These are phyloP conservation scores for Erythrophleum ivorense DNA, from an alignment of 331 rosid species.

Conservation along the genomic window DNA sequence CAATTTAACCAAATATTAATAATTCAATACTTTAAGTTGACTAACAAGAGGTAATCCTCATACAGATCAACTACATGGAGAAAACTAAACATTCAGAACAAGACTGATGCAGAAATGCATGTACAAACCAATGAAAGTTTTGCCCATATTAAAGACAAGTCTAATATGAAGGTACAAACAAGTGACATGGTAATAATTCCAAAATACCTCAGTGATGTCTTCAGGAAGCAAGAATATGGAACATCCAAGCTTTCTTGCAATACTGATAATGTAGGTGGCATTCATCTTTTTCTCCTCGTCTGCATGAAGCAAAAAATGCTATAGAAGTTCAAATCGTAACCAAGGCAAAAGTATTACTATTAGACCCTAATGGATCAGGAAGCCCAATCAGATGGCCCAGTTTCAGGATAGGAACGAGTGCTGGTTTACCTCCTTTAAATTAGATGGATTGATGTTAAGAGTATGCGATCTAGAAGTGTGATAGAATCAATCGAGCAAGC, in stretches of 20 bases:
- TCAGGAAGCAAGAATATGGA: conserved; percentile 96
- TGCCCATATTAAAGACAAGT: neutral
- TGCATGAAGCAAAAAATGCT: conserved; percentile 36
- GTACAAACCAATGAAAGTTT: neutral
- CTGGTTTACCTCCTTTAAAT: neutral
- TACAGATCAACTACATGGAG: neutral
- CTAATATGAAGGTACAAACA: neutral
- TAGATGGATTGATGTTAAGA: neutral
- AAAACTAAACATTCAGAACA: neutral
- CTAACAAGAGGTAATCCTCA: neutral
- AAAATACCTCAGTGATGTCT: conserved; percentile 88
- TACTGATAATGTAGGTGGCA: conserved; percentile 93
- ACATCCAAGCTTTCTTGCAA: conserved; percentile 97
- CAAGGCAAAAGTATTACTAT: neutral
- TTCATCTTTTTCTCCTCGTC: conserved; percentile 95
- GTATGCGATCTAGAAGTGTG: neutral
- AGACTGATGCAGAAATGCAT: neutral
- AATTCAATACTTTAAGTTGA: neutral
- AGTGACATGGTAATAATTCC: conserved; percentile 19
- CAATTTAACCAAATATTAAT: neutral
- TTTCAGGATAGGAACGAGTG: neutral
- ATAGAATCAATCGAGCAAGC: too few relatives aligned
- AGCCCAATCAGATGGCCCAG: neutral
- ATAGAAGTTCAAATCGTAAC: neutral
- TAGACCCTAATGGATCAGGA: neutral